Evolutionary conservation across 2,329 filamentous ascomycete species (phyloP).

Genomic region (Aspergillus floridensis): DNA sequence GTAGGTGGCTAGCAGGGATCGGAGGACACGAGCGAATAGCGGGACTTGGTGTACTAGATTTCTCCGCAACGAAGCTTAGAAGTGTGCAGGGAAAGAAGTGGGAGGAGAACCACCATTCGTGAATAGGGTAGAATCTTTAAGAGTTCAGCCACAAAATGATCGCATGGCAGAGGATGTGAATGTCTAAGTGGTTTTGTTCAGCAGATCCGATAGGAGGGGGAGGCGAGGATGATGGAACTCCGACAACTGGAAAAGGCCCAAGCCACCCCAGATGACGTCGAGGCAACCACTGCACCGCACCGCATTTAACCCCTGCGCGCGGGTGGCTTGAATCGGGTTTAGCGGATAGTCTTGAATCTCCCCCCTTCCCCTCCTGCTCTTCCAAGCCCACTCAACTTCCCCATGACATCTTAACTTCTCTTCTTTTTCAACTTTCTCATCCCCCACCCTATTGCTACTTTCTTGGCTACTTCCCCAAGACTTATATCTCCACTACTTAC

Average conservation of each 20-base stretch:
- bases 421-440: constrained; percentile 1
- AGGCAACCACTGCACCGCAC: not conserved
- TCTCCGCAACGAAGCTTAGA: not conserved
- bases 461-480: not conserved
- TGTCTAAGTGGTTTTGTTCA: not conserved
- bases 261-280: constrained; percentile 5
- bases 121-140: not conserved
- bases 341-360: not conserved
- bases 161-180: not conserved
- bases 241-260: not conserved
- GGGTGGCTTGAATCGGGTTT: not conserved
- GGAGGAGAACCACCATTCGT: not conserved
- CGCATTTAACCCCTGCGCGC: too few relatives aligned
- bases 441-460: not conserved
- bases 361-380: constrained; percentile 6
- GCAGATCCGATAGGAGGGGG: not conserved
- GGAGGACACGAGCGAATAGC: not conserved
- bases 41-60: not conserved
- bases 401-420: constrained; percentile 1
- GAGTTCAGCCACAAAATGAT: not conserved
- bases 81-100: not conserved
- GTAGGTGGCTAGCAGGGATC: not conserved
- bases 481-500: not conserved
- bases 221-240: too few relatives aligned
- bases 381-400: not conserved